phyloP scores from a whole-genome alignment of 2,329 filamentous ascomycete species.

The Aspergillus flavus region DNA sequence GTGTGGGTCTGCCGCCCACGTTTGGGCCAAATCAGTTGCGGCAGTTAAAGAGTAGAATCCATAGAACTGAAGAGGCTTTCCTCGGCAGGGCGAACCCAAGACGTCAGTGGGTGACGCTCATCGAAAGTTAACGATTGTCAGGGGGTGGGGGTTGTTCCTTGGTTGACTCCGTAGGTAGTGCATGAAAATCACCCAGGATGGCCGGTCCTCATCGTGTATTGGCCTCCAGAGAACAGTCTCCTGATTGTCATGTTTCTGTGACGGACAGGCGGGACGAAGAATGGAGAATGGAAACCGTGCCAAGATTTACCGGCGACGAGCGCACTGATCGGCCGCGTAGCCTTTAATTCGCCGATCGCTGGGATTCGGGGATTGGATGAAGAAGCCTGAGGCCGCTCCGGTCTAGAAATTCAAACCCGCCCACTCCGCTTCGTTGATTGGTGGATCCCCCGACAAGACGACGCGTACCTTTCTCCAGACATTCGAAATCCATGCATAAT shows the following conservation, averaged over 20 bases:
- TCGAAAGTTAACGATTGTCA: constrained; percentile 28
- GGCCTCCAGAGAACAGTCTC: background rate
- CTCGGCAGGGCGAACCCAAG: constrained; percentile 6
- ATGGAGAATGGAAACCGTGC: constrained; percentile 19
- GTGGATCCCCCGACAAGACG: background rate
- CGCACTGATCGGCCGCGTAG: constrained; percentile 23
- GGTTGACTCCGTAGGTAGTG: background rate
- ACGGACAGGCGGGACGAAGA: constrained; percentile 7
- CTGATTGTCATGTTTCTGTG: constrained; percentile 4
- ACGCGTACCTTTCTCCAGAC: constrained; percentile 11
- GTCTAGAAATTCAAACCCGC: constrained; percentile 20
- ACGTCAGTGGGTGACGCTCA: constrained; percentile 33
- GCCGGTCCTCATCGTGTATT: background rate
- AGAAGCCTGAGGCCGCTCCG: background rate
- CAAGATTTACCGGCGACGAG: constrained; percentile 24
- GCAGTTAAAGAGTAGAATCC: background rate
- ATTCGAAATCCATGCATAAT: background rate
- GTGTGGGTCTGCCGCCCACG: constrained; percentile 3
- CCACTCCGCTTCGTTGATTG: background rate
- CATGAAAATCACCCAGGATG: background rate
- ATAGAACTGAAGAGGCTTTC: background rate
- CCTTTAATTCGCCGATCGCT: constrained; percentile 19
- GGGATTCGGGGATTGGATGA: constrained; percentile 12
- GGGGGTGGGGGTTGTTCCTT: constrained; percentile 16
- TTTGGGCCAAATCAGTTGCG: constrained; percentile 5